Conservation (phyloP, 2,329 filamentous ascomycete species). For the Stylonectria norvegica region DNA sequence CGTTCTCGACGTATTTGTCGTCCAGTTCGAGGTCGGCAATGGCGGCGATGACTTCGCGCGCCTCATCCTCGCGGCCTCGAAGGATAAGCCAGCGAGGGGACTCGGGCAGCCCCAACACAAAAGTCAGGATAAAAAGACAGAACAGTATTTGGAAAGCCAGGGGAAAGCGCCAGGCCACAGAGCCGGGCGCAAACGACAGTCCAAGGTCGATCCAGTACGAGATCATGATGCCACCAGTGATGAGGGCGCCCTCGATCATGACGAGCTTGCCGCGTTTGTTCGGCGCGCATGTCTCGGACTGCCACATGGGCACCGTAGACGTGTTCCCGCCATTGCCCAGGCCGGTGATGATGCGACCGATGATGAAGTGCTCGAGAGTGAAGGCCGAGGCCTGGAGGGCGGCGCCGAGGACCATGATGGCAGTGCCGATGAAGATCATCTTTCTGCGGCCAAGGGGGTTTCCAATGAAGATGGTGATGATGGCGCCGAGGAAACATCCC, state of each 20-base stretch:
- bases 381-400: constrained; percentile 57
- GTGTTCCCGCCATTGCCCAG: constrained; percentile 56
- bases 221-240: constrained; percentile 55
- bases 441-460: constrained; percentile 58
- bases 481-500: constrained; percentile 61
- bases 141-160: constrained; percentile 55
- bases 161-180: constrained; percentile 55
- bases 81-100: constrained; percentile 48
- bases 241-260: constrained; percentile 58
- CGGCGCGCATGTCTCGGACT: constrained; percentile 55
- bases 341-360: constrained; percentile 57
- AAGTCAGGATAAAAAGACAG: constrained; percentile 53
- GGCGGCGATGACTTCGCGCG: constrained; percentile 45
- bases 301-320: constrained; percentile 58
- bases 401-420: constrained; percentile 57
- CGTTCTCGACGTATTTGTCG: constrained; percentile 55
- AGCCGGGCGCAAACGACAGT: constrained; percentile 46
- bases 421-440: constrained; percentile 58
- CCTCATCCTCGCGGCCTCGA: constrained; percentile 46
- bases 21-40: constrained; percentile 53
- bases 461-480: constrained; percentile 64
- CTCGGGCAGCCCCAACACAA: constrained; percentile 53
- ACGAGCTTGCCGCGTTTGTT: constrained; percentile 59
- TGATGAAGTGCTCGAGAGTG: constrained; percentile 51
- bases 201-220: constrained; percentile 61